These are phyloP conservation scores for Gnomoniopsis smithogilvyi DNA, from an alignment of 2,329 filamentous ascomycete genomes.

Conservation along the genomic window DNA sequence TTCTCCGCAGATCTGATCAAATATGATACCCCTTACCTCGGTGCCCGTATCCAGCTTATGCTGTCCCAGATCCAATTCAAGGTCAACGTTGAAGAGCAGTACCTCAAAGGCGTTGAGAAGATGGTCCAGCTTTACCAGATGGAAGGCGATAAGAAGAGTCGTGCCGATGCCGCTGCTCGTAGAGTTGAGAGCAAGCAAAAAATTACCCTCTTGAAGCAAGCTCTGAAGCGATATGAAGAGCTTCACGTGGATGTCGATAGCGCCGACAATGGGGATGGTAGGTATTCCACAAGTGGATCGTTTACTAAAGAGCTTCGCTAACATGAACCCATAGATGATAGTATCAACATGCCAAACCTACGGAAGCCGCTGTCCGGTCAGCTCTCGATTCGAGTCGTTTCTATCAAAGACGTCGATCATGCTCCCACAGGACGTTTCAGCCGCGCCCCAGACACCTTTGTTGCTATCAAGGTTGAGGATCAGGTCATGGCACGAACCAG, in stretches of 20 bases:
- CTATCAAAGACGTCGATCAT: conserved; percentile 93
- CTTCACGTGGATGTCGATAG: conserved; percentile 90
- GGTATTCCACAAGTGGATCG: conserved; percentile 25
- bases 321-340: conserved; percentile 67
- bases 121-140: conserved; percentile 98
- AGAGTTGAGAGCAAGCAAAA: conserved; percentile 96
- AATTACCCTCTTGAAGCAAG: conserved; percentile 92
- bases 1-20: conserved; percentile 79
- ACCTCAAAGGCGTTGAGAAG: conserved; percentile 98
- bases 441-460: conserved; percentile 88
- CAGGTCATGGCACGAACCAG: conserved; percentile 84
- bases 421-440: conserved; percentile 81
- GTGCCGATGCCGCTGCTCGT: conserved; percentile 83
- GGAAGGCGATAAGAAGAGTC: conserved; percentile 95
- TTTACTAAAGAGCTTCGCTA: neutral
- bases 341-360: conserved; percentile 90
- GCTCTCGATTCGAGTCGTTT: conserved; percentile 79
- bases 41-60: conserved; percentile 98
- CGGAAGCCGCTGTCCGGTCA: conserved; percentile 94
- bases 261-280: conserved; percentile 77
- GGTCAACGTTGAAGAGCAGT: conserved; percentile 97
- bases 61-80: conserved; percentile 98
- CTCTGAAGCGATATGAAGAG: conserved; percentile 94
- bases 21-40: conserved; percentile 93
- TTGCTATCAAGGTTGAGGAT: conserved; percentile 96